A percentile compares a stretch with the other conserved stretches of the same genome.
Conservation (phyloP, 805 yeast genomes). For the Phaffomyces antillensis region DNA sequence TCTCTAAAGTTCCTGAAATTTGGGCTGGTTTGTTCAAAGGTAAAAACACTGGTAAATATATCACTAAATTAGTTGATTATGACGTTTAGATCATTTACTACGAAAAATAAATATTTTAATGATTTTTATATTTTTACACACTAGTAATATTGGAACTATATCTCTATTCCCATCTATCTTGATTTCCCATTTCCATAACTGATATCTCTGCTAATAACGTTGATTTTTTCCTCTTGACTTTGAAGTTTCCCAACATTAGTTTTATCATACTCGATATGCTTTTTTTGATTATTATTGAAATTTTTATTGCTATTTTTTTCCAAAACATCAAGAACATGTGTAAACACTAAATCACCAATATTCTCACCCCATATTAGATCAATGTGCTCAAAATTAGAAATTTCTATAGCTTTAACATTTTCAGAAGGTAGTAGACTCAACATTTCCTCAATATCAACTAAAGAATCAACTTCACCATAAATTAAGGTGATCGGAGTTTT, state of each 20-base stretch:
- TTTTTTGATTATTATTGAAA: no score
- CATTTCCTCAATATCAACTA: conserved; percentile 82
- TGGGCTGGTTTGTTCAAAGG: conserved; percentile 43
- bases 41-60: conserved; percentile 42
- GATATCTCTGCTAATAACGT: no score
- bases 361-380: conserved; percentile 85
- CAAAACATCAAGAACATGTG: neutral
- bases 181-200: no score
- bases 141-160: no score
- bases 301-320: no score
- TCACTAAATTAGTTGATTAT: conserved; percentile 32
- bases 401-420: conserved; percentile 45
- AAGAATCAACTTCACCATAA: conserved; percentile 74
- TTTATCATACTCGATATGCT: no score
- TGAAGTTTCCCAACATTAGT: no score
- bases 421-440: conserved; percentile 53
- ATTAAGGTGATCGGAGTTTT: conserved; percentile 67
- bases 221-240: no score
- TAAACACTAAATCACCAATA: conserved; percentile 41
- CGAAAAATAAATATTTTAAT: no score
- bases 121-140: no score
- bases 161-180: no score
- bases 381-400: conserved; percentile 75
- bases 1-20: conserved; percentile 36
- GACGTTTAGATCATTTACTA: no score